These are phyloP conservation scores for Phytophthora melonis DNA, from an alignment of 352 stramenopile genomes.

Conservation along the genomic window DNA sequence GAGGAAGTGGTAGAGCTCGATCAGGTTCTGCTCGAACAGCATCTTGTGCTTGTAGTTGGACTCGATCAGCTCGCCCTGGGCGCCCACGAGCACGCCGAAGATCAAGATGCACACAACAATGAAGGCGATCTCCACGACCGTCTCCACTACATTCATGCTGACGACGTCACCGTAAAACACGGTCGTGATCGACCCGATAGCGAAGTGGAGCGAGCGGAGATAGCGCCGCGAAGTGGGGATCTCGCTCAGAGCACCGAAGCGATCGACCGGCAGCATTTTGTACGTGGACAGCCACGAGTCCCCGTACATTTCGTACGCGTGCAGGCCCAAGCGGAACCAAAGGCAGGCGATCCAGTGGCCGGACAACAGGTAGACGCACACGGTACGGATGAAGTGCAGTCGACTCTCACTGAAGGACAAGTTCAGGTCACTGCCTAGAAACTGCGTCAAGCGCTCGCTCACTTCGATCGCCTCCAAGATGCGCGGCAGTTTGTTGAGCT, in stretches of 20 bases:
- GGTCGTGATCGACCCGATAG: conserved; percentile 69
- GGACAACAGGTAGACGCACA: conserved; percentile 59
- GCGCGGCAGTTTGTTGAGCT: conserved; percentile 70
- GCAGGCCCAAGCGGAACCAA: conserved; percentile 63
- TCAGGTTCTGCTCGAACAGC: conserved; percentile 76
- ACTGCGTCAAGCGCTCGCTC: conserved; percentile 64
- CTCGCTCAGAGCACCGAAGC: conserved; percentile 49
- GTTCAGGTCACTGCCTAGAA: conserved; percentile 61
- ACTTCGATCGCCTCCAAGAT: conserved; percentile 57
- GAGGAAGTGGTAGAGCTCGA: conserved; percentile 69
- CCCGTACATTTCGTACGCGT: conserved; percentile 56
- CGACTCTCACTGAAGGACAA: conserved; percentile 57
- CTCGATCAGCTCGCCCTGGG: conserved; percentile 68
- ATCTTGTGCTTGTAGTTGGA: conserved; percentile 73
- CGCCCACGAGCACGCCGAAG: conserved; percentile 73
- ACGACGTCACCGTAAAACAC: conserved; percentile 79
- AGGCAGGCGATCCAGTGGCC: conserved; percentile 79
- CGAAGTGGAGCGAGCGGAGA: conserved; percentile 68
- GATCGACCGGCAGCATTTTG: conserved; percentile 62
- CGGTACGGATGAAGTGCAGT: conserved; percentile 61
- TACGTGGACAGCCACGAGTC: conserved; percentile 65
- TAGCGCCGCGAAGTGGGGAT: conserved; percentile 60
- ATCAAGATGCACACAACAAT: conserved; percentile 79
- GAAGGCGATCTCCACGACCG: conserved; percentile 59
- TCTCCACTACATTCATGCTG: conserved; percentile 70